Evolutionary conservation across 1,284 basidiomycete genomes (phyloP).

Genomic region (Puccinia coronata): DNA sequence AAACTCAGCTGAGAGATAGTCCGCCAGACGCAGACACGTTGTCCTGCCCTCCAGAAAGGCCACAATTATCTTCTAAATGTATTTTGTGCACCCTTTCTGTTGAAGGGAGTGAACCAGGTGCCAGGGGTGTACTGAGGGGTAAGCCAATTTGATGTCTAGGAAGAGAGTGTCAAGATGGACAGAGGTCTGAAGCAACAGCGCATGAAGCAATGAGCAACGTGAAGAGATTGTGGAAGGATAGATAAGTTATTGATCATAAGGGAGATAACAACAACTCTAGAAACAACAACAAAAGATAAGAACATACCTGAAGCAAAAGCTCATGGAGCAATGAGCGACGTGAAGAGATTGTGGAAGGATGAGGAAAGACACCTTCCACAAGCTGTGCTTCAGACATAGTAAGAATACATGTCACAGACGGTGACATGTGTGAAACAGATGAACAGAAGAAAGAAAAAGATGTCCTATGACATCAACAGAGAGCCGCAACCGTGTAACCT

Average conservation of each 20-base stretch:
- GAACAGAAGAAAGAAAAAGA: background rate
- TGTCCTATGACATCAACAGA: no score
- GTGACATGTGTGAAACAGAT: no score
- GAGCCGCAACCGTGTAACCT: background rate
- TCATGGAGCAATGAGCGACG: background rate
- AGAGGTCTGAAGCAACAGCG: no score
- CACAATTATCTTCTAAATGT: background rate
- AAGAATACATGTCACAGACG: background rate
- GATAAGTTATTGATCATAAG: no score
- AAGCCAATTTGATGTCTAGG: conserved; percentile 33
- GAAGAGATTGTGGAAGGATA: no score
- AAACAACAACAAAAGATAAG: no score
- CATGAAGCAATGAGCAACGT: no score
- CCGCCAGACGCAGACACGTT: background rate
- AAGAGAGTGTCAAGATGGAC: background rate
- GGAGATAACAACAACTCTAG: no score
- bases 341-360: background rate
- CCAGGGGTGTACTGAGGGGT: background rate
- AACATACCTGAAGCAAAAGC: background rate
- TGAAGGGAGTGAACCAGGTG: background rate
- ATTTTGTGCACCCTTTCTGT: conserved; percentile 6
- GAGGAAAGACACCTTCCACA: background rate
- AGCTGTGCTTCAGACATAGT: background rate
- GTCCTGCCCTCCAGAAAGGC: background rate
- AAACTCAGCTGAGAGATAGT: conserved; percentile 4